Conservation (phyloP, 1,284 basidiomycete genomes). For the Ustilago shanxiensis region DNA sequence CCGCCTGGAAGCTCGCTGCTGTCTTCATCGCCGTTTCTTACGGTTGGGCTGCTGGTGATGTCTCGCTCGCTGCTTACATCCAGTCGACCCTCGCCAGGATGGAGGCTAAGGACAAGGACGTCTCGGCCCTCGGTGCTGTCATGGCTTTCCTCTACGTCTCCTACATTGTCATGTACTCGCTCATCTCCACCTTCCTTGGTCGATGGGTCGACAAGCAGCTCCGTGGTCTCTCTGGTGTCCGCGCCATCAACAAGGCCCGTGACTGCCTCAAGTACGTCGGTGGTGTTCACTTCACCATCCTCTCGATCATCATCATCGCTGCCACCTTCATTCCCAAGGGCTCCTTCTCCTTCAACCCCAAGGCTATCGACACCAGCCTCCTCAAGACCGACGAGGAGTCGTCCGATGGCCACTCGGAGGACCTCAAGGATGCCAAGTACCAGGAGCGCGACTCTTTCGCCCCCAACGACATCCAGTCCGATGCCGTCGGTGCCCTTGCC, state of each 20-base stretch:
- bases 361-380: constrained; percentile 57
- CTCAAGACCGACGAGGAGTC: constrained; percentile 55
- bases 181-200: constrained; percentile 70
- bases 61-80: constrained; percentile 71
- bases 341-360: constrained; percentile 69
- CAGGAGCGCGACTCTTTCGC: constrained; percentile 50
- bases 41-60: constrained; percentile 71
- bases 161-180: constrained; percentile 66
- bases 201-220: constrained; percentile 67
- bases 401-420: constrained; percentile 25
- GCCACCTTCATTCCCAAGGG: constrained; percentile 70
- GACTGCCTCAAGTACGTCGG: constrained; percentile 64
- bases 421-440: constrained; percentile 48
- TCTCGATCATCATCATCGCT: constrained; percentile 68
- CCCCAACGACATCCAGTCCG: constrained; percentile 41
- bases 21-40: constrained; percentile 69
- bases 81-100: constrained; percentile 68
- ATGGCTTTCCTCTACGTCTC: constrained; percentile 69
- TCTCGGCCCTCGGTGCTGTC: constrained; percentile 70
- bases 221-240: constrained; percentile 32
- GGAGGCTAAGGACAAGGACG: constrained; percentile 67
- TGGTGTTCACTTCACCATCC: constrained; percentile 69
- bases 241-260: constrained; percentile 51
- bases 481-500: constrained; percentile 48
- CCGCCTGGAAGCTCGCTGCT: constrained; percentile 65